These are phyloP conservation scores for Maudiozyma turicensis DNA, from an alignment of 805 yeast species.

Conservation along the genomic window DNA sequence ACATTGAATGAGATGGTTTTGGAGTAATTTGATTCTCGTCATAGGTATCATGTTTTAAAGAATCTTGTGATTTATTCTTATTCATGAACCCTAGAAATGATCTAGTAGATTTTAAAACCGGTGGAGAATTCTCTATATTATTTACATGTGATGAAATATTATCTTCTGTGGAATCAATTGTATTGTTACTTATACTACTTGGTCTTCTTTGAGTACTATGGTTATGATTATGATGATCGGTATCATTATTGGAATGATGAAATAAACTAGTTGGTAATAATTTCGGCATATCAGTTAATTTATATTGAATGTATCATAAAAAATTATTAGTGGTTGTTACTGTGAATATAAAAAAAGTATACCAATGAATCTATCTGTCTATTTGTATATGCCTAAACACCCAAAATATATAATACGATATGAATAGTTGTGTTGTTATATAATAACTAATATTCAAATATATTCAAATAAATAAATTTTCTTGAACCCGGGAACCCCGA, in stretches of 20 bases:
- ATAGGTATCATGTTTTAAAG: background rate
- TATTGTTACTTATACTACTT: background rate
- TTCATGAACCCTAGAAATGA: constrained; percentile 22
- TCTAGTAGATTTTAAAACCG: constrained; percentile 11
- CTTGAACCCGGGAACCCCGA: no score
- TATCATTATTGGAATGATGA: constrained; percentile 4
- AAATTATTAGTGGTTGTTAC: background rate
- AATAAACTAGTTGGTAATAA: constrained; percentile 20
- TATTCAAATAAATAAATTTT: no score
- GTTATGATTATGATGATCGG: background rate
- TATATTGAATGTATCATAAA: background rate
- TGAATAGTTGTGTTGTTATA: no score
- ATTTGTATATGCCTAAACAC: no score
- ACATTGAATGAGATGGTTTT: constrained; percentile 39
- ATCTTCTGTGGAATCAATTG: background rate
- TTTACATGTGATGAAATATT: background rate
- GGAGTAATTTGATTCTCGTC: constrained; percentile 4
- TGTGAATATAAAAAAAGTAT: background rate
- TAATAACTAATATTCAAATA: no score
- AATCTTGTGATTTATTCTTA: constrained; percentile 15
- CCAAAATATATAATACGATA: no score
- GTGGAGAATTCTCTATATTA: background rate
- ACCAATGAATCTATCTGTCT: no score
- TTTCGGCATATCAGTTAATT: constrained; percentile 15
- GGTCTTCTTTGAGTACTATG: background rate